A percentile compares a stretch with the other conserved stretches of the same genome.
phyloP scores from a whole-genome alignment of 495 filamentous ascomycete genomes.

The Xylaria venustula region DNA sequence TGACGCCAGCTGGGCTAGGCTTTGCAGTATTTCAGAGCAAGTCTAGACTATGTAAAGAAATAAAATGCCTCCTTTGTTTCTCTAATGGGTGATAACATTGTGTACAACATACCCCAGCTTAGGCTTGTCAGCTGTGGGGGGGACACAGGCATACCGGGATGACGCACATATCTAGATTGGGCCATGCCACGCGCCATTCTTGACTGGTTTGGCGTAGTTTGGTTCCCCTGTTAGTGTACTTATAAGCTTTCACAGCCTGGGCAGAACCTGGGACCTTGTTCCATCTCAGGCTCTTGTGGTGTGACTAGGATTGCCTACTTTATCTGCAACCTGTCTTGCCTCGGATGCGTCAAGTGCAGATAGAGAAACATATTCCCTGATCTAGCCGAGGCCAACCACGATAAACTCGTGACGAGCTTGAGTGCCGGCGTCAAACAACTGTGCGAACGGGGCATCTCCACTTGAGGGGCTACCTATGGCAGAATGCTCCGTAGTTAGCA shows the following conservation, averaged over 20 bases:
- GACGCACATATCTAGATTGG: too few relatives aligned
- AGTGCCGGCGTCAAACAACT: not conserved
- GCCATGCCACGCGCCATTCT: too few relatives aligned
- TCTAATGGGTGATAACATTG: too few relatives aligned
- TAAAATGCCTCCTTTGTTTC: too few relatives aligned
- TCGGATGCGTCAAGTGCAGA: not conserved
- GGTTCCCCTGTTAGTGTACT: not conserved
- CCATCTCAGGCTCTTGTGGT: not conserved
- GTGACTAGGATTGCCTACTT: not conserved
- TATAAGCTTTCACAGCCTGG: too few relatives aligned
- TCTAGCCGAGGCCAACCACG: not conserved
- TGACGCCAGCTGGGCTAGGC: too few relatives aligned
- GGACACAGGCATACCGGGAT: too few relatives aligned
- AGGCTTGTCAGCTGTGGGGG: too few relatives aligned
- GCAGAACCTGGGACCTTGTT: constrained; percentile 2
- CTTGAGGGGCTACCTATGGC: not conserved
- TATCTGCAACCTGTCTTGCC: not conserved
- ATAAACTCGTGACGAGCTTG: not conserved
- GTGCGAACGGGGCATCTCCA: not conserved
- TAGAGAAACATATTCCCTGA: not conserved
- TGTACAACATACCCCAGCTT: too few relatives aligned
- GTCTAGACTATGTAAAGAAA: too few relatives aligned
- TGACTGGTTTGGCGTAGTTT: not conserved
- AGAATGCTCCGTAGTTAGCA: too few relatives aligned
- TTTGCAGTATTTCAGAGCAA: too few relatives aligned